Evolutionary conservation across 768 basidiomycete species (phyloP), one percentile per base, ranked within the genome.

Genomic region (Lactarius hatsudake): DNA sequence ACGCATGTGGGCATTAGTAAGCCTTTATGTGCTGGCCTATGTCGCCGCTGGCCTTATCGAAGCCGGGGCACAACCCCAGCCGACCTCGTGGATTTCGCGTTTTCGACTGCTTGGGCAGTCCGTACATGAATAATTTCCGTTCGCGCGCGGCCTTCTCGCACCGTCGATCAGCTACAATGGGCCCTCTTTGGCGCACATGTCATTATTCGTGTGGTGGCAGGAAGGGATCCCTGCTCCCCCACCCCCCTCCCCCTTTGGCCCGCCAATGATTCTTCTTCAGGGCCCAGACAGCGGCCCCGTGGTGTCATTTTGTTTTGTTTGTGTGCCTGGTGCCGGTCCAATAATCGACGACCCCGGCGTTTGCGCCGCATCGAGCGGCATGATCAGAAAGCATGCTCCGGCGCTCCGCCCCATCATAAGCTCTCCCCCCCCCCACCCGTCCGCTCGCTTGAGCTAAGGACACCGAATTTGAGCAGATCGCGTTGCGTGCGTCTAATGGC

Each of bases 201-300:
- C 34, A n/a, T 30, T 36, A 38, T 62, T 53, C 32, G 23, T 8
- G 34, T 8, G 32, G n/a, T 34, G 34, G 10, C 12, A 32, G 28
- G 17, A 32, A 32, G 28, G 17, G 13, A 20, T 13, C 12, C 18
- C n/a, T 30, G 7, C 38, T 8, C 30, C 3, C 17, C 9, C 51
- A 1, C 17, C 12, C 28, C 30, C 28, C 34, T 42, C 65, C 36
- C 38, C 26, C 32, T 51, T 62, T 48, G 20, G 36, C 54, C 17
- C 30, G 23, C 42, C 48, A 6, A 38, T 32, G 61, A 26, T 62
- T 59, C 61, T 62, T 53, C 57, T 63, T 59, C 23, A 60, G 59
- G 66, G 66, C 36, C 67, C 56, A 64, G 67, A 67, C 62, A n/a
- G 59, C 62, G 63, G 63, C 59, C 66, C 67, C 67, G 62, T 63